Evolutionary conservation across 2,329 filamentous ascomycete species (phyloP), one percentile per base, ranked within the genome.

Genomic region (Cadophora sp.): DNA sequence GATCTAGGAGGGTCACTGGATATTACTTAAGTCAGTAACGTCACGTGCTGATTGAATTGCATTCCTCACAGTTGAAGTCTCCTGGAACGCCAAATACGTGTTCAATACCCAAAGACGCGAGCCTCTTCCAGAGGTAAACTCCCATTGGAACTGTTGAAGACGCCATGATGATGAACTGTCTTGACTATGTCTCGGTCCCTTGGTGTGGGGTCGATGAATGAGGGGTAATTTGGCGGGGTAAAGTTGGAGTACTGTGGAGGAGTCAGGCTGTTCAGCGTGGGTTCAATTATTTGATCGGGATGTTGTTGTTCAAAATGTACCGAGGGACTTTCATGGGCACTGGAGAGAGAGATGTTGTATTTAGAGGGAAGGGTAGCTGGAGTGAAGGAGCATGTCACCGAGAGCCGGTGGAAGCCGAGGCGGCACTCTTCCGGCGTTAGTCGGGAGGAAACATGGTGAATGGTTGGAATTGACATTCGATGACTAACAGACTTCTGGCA

Each of bases 1-100:
- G 89, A 77, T 92, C 89, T 45, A 92, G 81, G 8, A 88, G 83
- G 13, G 85, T 82, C 55, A 92, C 70, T 73, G 14, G 3, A n/a
- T 14, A 8, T 14, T 13, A n/a, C n/a, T n/a, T n/a, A 36, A 27
- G 16, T 63, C 24, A 63, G 60, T 16, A 41, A 30, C 8, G 39
- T 63, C 48, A 63, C 60, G 60, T 55, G 59, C 47, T 2, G 2
- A 45, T n/a, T 33, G 4, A 6, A 4, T 45, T 33, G 13, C 20
- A 43, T 20, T 56, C 63, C 73, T 61, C 64, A 75, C 74, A 60
- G 45, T 76, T 76, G 61, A 76, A 76, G 51, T 76, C 75, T 16
- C 75, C 75, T 6, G 75, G 75, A 47, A 74, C 74, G 30, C 75
- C 75, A 58, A 76, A 70, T 22, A 76, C 71, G 66, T 76, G 74